phyloP scores from a whole-genome alignment of 176 grass and related monocot species.

The Zea mays region Zm-B73-REFERENCE-NAM-5.0 NC_050102.1:183324501-183325000 shows the following conservation, averaged over 20 bases:
- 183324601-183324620: constrained; percentile 40
- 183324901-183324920: neutral
- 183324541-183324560: constrained; percentile 68
- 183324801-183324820: constrained; percentile 9
- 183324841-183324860: neutral
- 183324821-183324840: neutral
- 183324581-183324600: constrained; percentile 56
- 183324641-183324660: constrained; percentile 73
- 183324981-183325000: constrained; percentile 6
- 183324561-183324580: constrained; percentile 55
- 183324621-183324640: constrained; percentile 47
- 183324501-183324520: constrained; percentile 52
- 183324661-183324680: constrained; percentile 55
- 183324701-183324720: neutral
- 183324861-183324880: constrained; percentile 7
- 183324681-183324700: constrained; percentile 37
- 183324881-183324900: neutral
- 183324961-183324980: neutral
- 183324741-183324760: constrained; percentile 14
- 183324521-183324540: constrained; percentile 62
- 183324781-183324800: neutral
- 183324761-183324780: constrained; percentile 9
- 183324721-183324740: constrained; percentile 13
- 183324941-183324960: neutral
- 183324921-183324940: constrained; percentile 9